Evolutionary conservation across 2,329 filamentous ascomycete genomes (phyloP).

Genomic region (Neofusicoccum parvum): DNA sequence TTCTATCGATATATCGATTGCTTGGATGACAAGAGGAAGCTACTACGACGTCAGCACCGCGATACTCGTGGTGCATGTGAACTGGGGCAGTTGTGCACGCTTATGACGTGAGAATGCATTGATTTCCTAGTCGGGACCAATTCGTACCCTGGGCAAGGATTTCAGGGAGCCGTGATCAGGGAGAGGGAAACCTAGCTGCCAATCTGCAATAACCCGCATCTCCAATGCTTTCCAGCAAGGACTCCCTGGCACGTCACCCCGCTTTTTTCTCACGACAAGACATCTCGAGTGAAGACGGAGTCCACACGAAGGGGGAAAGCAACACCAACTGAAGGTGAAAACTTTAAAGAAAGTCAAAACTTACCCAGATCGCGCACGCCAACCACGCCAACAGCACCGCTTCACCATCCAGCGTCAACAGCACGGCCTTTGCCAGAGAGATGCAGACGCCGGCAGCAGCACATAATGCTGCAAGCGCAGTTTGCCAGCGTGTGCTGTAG

Average conservation of each 20-base stretch:
- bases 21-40: slow-evolving; percentile 17
- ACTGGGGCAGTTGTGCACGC: too few species aligned
- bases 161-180: not conserved
- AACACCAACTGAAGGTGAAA: not conserved
- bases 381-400: not conserved
- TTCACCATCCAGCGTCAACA: not conserved
- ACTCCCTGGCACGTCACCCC: not conserved
- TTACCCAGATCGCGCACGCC: slow-evolving; percentile 2
- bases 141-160: not conserved
- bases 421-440: not conserved
- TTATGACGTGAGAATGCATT: too few species aligned
- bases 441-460: not conserved
- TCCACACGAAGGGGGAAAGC: too few species aligned
- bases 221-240: not conserved
- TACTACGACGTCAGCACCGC: slow-evolving; percentile 12
- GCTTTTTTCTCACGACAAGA: not conserved
- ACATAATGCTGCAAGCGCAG: not conserved
- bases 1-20: slow-evolving; percentile 15
- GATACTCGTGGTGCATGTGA: slow-evolving; percentile 1
- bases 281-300: too few species aligned
- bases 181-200: too few species aligned
- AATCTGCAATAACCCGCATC: not conserved
- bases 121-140: not conserved
- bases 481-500: slow-evolving; percentile 15
- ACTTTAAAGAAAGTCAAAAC: not conserved